Base-by-base conservation (phyloP, 495 filamentous ascomycete genomes). In the Penicillium atrosanguineum region DNA sequence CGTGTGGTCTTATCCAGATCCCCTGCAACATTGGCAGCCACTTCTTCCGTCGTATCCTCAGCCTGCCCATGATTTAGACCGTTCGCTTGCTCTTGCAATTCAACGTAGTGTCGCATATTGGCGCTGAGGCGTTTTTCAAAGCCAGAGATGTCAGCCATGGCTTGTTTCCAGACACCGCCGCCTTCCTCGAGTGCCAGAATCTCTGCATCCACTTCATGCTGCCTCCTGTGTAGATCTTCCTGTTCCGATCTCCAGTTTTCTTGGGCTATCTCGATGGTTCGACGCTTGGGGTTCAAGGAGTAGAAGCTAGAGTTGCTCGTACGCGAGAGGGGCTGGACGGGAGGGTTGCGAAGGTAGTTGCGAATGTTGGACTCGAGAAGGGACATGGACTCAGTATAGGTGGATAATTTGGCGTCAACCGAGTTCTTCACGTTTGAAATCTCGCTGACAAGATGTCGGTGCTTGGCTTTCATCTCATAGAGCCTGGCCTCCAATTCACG, bases 151-250 rank as follows among this genome's bases (percentile, higher is more conserved):
- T 87, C 72, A 15, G 71, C 65, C 7, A 90, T 64, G 2, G 86
- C 83, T 38, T 84, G 79, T 53, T 87, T 82, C 94, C 94, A 98
- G 20, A 95, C 71, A 45, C 80, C 72, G 5, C 82, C 87, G 7
- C 94, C 94, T 60, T 94, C 88, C 43, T 94, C 86, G n/a, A 97
- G 68, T 0, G 93, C 94, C 7, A 73, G 60, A 21, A 83, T 82
- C 63, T 98, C 92, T 40, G 72, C 72, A 56, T 88, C 78, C 7
- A 89, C 84, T 38, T 79, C 73, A 20, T 75, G 57, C 46, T 83
- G 83, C 53, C 84, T 81, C 59, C 74, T 69, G 43, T 79, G 72
- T 9, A 92, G 68, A 0, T 74, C 69, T 12, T 73, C 71, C 21
- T 84, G 74, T 66, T 94, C 89, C 7, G 73, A 74, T 28, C 78